phyloP scores from a whole-genome alignment of 2,329 filamentous ascomycete genomes.

The Talaromyces sp. region DNA sequence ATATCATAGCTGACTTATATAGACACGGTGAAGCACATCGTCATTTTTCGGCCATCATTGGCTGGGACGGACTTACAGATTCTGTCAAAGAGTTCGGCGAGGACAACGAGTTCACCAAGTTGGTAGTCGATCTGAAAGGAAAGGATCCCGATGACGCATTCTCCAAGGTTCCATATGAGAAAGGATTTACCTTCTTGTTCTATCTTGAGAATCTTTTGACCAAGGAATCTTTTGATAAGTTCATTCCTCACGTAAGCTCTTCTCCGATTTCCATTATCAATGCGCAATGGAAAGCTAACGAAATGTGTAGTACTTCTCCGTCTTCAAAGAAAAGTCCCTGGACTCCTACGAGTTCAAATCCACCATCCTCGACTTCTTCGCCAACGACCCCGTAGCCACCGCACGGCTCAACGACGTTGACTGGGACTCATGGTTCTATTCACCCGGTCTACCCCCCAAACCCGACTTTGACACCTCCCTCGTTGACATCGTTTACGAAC shows the following conservation, averaged over 20 bases:
- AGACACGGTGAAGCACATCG: slow-evolving; percentile 81
- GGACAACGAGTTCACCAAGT: slow-evolving; percentile 88
- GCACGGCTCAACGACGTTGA: slow-evolving; percentile 68
- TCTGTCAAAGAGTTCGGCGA: slow-evolving; percentile 72
- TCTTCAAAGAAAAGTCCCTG: slow-evolving; percentile 78
- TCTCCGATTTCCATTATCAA: no score
- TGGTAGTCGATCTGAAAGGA: slow-evolving; percentile 80
- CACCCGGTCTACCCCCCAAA: slow-evolving; percentile 83
- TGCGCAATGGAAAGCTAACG: neutral
- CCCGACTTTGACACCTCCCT: slow-evolving; percentile 85
- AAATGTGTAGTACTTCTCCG: slow-evolving; percentile 66
- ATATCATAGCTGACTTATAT: neutral
- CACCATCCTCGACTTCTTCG: slow-evolving; percentile 82
- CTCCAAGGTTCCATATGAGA: slow-evolving; percentile 88
- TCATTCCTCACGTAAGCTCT: slow-evolving; percentile 69
- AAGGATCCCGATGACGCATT: slow-evolving; percentile 96
- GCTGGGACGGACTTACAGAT: slow-evolving; percentile 86
- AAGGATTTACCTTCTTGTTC: slow-evolving; percentile 92
- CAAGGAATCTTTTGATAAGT: slow-evolving; percentile 84
- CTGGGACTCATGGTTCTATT: slow-evolving; percentile 87
- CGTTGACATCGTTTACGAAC: slow-evolving; percentile 76
- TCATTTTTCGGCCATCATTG: slow-evolving; percentile 92
- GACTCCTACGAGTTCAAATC: slow-evolving; percentile 93
- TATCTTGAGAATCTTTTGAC: slow-evolving; percentile 82
- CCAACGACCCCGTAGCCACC: slow-evolving; percentile 57